A percentile compares a stretch with the other conserved stretches of the same genome.
These are phyloP conservation scores for Fraxinus anomala DNA, from an alignment of 257 asterid genomes.

Conservation along the genomic window DNA sequence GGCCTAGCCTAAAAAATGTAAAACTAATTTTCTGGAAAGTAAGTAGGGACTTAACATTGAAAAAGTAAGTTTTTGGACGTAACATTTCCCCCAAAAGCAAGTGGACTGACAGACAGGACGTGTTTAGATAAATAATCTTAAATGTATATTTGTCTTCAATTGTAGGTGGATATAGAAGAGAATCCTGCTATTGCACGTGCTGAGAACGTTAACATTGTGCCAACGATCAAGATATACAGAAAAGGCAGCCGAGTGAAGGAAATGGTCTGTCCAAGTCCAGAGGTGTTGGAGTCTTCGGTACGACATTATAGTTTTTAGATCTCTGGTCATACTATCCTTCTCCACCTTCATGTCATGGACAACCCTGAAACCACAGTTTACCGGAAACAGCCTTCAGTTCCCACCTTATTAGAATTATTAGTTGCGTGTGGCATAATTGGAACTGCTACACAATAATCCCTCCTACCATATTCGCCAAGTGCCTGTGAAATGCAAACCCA, in stretches of 20 bases:
- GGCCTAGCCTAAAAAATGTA: background rate
- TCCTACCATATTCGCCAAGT: constrained; percentile 42
- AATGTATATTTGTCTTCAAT: background rate
- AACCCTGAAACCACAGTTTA: constrained; percentile 30
- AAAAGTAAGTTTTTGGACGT: background rate
- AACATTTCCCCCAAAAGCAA: background rate
- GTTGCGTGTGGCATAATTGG: constrained; percentile 48
- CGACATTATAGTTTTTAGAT: constrained; percentile 67
- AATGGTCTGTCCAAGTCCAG: constrained; percentile 75
- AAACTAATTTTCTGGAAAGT: background rate
- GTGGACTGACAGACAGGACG: background rate
- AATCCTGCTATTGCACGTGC: constrained; percentile 55
- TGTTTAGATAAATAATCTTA: background rate
- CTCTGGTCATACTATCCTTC: constrained; percentile 17
- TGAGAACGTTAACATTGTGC: constrained; percentile 70
- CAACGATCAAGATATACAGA: constrained; percentile 79
- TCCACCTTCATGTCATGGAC: constrained; percentile 19
- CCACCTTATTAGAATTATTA: constrained; percentile 20
- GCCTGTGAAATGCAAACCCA: constrained; percentile 47
- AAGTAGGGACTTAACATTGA: background rate
- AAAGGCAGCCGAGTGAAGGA: constrained; percentile 71
- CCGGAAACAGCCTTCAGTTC: constrained; percentile 18
- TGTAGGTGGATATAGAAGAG: constrained; percentile 80
- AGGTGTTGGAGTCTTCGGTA: constrained; percentile 80
- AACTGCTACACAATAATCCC: constrained; percentile 42